phyloP scores from a whole-genome alignment of 2,329 filamentous ascomycete species.

The Apiospora malaysiana region DNA sequence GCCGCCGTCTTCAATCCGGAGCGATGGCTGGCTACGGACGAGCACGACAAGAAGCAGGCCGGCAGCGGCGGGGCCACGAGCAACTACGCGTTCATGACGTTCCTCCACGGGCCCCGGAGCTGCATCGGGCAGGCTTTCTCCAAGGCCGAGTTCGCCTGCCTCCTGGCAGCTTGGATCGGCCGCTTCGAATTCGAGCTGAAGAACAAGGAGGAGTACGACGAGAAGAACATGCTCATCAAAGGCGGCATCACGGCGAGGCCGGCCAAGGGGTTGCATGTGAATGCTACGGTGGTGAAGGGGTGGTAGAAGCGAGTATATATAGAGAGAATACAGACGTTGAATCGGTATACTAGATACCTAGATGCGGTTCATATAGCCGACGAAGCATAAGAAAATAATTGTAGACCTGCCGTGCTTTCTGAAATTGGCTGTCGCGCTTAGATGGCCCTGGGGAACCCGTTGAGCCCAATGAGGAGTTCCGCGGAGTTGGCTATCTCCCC shows the following conservation, averaged over 20 bases:
- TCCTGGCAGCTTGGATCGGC: constrained; percentile 79
- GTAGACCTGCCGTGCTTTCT: too few relatives aligned
- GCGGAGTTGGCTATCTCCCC: constrained; percentile 27
- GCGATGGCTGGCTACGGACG: constrained; percentile 64
- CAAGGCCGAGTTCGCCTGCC: constrained; percentile 81
- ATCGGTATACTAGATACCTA: neutral
- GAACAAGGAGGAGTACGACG: constrained; percentile 67
- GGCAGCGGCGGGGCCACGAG: constrained; percentile 74
- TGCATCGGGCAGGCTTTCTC: constrained; percentile 87
- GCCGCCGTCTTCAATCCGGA: constrained; percentile 80
- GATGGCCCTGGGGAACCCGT: constrained; percentile 28
- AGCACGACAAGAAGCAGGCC: constrained; percentile 43
- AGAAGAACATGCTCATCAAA: constrained; percentile 70
- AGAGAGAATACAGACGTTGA: neutral
- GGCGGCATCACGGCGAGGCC: constrained; percentile 76
- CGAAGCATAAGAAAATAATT: too few relatives aligned
- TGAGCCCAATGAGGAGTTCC: constrained; percentile 30
- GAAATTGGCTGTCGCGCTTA: neutral
- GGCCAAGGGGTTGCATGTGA: constrained; percentile 73
- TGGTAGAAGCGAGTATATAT: constrained; percentile 54
- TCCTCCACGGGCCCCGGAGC: constrained; percentile 83
- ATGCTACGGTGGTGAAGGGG: constrained; percentile 68
- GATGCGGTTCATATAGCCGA: too few relatives aligned
- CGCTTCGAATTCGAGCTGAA: constrained; percentile 69
- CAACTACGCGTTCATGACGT: constrained; percentile 82